Percentiles rank a stretch among this genome's conserved stretches.
phyloP scores from a whole-genome alignment of 1,284 basidiomycete genomes.

The Omphalotus olearius region DNA sequence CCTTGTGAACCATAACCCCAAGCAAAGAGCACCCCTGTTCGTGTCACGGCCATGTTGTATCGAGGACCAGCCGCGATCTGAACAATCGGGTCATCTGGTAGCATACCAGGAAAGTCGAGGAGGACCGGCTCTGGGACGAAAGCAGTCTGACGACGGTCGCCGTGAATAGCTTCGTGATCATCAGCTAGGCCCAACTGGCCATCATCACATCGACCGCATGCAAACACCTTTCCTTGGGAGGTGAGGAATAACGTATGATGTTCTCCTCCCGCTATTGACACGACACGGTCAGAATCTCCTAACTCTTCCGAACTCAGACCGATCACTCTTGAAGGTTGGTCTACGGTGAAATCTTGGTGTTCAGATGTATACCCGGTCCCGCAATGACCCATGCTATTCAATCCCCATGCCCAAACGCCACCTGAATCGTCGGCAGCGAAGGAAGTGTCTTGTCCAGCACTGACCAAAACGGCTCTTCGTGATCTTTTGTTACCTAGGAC shows the following conservation, averaged over 20 bases:
- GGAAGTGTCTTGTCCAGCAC: constrained; percentile 68
- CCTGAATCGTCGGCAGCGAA: constrained; percentile 75
- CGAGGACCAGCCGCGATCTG: constrained; percentile 62
- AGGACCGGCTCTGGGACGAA: constrained; percentile 45
- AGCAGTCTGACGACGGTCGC: constrained; percentile 31
- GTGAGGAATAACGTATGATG: constrained; percentile 79
- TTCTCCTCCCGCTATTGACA: constrained; percentile 62
- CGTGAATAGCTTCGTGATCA: constrained; percentile 42
- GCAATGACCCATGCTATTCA: constrained; percentile 47
- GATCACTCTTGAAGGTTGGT: constrained; percentile 55
- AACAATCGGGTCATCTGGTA: constrained; percentile 48
- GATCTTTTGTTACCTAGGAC: constrained; percentile 35
- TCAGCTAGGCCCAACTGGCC: constrained; percentile 62
- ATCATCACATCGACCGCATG: constrained; percentile 62
- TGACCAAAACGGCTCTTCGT: constrained; percentile 62
- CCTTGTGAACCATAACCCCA: constrained; percentile 64
- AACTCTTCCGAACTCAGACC: constrained; percentile 46
- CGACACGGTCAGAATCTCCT: constrained; percentile 55
- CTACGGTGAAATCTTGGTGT: constrained; percentile 39
- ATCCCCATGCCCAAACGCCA: constrained; percentile 77
- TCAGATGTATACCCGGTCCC: constrained; percentile 28
- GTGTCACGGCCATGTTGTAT: constrained; percentile 66
- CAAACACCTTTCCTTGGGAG: constrained; percentile 71
- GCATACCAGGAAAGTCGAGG: constrained; percentile 45
- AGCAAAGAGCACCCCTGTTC: constrained; percentile 58